A percentile compares a stretch with the other conserved stretches of the same genome.
phyloP scores from a whole-genome alignment of 441 rosid genomes.

The Kokia cookei region DNA sequence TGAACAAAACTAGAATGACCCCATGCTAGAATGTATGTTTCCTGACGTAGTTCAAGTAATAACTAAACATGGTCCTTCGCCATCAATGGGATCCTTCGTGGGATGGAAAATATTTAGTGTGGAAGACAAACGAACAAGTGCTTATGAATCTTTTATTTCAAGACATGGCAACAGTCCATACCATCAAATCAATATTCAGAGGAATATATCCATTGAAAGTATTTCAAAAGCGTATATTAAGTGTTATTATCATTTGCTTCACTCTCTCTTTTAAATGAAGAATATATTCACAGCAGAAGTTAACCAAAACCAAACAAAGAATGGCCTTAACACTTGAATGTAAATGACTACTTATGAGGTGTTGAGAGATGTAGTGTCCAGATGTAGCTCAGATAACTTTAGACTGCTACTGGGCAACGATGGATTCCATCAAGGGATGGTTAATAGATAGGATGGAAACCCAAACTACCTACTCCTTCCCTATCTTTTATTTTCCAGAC shows the following conservation, averaged over 20 bases:
- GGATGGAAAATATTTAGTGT: constrained; percentile 3
- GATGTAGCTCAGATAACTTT: constrained; percentile 57
- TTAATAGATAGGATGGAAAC: constrained; percentile 17
- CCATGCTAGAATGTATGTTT: neutral
- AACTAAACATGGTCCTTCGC: neutral
- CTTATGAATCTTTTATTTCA: constrained; percentile 20
- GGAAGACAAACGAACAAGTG: constrained; percentile 21
- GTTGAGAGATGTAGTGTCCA: constrained; percentile 35
- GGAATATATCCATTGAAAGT: neutral
- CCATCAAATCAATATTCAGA: neutral
- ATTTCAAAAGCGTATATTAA: neutral
- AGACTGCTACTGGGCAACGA: constrained; percentile 43
- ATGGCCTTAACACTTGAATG: neutral
- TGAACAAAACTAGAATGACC: neutral
- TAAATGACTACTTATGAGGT: neutral
- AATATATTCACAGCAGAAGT: neutral
- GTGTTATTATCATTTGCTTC: neutral
- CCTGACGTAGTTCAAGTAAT: neutral
- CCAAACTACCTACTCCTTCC: constrained; percentile 16
- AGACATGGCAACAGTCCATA: constrained; percentile 37
- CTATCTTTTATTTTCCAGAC: constrained; percentile 27
- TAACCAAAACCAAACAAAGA: neutral
- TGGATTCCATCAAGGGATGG: constrained; percentile 36
- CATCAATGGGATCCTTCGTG: neutral
- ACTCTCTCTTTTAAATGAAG: neutral